phyloP scores from a whole-genome alignment of 2,329 filamentous ascomycete genomes.

The Periconia macrospinosa region DNA sequence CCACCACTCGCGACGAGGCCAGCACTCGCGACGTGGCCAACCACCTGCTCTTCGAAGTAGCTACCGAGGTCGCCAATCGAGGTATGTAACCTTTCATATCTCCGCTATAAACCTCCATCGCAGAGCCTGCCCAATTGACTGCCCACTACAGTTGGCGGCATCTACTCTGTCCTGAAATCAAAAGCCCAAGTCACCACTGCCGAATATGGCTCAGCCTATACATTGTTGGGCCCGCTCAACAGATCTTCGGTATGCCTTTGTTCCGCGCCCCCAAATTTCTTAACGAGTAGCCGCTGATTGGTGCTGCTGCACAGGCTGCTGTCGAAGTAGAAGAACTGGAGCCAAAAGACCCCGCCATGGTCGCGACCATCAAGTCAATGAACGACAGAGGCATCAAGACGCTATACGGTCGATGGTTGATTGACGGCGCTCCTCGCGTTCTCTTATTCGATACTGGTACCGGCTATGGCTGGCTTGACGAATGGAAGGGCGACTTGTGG shows the following conservation, averaged over 20 bases:
- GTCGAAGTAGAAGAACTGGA: constrained; percentile 95
- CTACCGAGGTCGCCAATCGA: constrained; percentile 96
- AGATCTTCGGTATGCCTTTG: constrained; percentile 71
- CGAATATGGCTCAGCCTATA: constrained; percentile 98
- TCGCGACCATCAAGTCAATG: constrained; percentile 88
- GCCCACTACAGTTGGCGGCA: constrained; percentile 83
- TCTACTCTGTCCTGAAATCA: constrained; percentile 99
- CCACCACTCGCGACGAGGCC: constrained; percentile 60
- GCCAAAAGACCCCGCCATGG: constrained; percentile 77
- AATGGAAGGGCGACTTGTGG: constrained; percentile 98
- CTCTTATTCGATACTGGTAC: constrained; percentile 94
- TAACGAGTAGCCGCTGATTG: constrained; percentile 15
- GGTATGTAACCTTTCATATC: constrained; percentile 55
- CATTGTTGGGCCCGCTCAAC: constrained; percentile 91
- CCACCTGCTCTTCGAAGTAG: constrained; percentile 94
- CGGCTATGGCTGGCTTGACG: constrained; percentile 85
- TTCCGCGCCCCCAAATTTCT: constrained; percentile 10
- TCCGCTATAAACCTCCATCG: not conserved
- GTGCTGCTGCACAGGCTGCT: constrained; percentile 66
- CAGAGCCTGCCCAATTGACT: constrained; percentile 14
- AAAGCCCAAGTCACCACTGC: constrained; percentile 97
- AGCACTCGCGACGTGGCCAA: constrained; percentile 79
- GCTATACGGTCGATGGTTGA: constrained; percentile 94
- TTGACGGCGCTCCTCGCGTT: constrained; percentile 92
- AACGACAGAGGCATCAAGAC: constrained; percentile 86